A percentile compares a stretch with the other conserved stretches of the same genome.
Conservation (phyloP, 371 early-diverging fungal genomes). For the Mortierella sp. region DNA sequence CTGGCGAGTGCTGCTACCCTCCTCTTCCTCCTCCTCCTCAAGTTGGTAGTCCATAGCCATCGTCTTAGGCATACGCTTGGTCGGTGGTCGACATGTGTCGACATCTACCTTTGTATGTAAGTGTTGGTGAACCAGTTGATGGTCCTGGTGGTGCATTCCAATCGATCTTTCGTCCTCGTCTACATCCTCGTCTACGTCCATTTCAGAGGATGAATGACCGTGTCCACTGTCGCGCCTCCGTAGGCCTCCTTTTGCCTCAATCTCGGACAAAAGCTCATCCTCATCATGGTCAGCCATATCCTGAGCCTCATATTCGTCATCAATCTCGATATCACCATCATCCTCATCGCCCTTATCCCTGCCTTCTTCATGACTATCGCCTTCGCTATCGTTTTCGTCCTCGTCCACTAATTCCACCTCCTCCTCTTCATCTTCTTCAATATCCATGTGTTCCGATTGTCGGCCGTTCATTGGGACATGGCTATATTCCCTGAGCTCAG, state of each 20-base stretch:
- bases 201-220: constrained; percentile 44
- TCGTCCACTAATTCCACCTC: constrained; percentile 6
- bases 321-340: constrained; percentile 6
- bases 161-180: constrained; percentile 21
- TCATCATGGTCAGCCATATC: constrained; percentile 24
- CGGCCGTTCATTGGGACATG: background rate
- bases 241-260: constrained; percentile 52
- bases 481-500: too few relatives aligned
- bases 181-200: constrained; percentile 43
- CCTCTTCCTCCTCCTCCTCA: constrained; percentile 7
- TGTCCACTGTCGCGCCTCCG: constrained; percentile 48
- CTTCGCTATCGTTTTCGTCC: background rate
- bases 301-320: constrained; percentile 8
- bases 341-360: constrained; percentile 14
- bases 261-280: constrained; percentile 30
- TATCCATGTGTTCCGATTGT: constrained; percentile 1
- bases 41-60: constrained; percentile 33
- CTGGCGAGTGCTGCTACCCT: background rate
- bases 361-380: constrained; percentile 1
- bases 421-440: constrained; percentile 7
- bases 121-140: constrained; percentile 1
- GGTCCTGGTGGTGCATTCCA: background rate
- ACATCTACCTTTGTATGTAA: background rate
- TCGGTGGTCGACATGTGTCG: background rate
- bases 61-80: constrained; percentile 28